These are phyloP conservation scores for Camelina sativa DNA, from an alignment of 345 rosid species.

Conservation along the genomic window DNA sequence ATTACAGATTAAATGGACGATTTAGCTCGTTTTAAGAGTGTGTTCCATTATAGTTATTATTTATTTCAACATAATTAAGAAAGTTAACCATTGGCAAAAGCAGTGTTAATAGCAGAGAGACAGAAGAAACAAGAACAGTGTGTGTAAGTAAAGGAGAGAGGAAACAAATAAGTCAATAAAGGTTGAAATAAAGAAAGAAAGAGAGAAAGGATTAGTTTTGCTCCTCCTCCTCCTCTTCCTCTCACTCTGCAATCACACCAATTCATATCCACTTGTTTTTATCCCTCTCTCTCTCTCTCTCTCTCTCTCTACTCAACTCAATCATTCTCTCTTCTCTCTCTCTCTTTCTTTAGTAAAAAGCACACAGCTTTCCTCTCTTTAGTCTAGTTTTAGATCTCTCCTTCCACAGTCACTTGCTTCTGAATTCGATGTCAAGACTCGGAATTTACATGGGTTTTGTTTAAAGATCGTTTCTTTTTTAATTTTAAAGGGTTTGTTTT, in stretches of 20 bases:
- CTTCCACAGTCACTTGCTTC: slow-evolving; percentile 19
- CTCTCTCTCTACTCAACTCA: too few relatives aligned
- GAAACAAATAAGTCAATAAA: slow-evolving; percentile 40
- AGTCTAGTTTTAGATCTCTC: slow-evolving; percentile 29
- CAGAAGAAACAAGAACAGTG: slow-evolving; percentile 24
- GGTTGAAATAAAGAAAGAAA: slow-evolving; percentile 7
- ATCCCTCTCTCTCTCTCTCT: slow-evolving; percentile 12
- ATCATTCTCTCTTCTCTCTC: slow-evolving; percentile 18
- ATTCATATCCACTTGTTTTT: slow-evolving; percentile 44
- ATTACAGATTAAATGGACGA: too few relatives aligned
- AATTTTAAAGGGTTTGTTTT: slow-evolving; percentile 6
- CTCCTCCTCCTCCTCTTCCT: neutral
- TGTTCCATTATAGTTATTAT: neutral
- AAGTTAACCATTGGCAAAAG: neutral
- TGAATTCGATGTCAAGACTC: neutral
- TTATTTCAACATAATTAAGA: neutral
- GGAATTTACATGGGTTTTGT: slow-evolving; percentile 19
- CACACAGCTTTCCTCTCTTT: neutral
- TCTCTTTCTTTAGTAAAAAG: too few relatives aligned
- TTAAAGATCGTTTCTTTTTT: slow-evolving; percentile 1
- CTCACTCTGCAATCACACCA: slow-evolving; percentile 27
- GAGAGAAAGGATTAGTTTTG: slow-evolving; percentile 34
- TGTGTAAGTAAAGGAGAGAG: neutral
- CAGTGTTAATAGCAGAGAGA: neutral
- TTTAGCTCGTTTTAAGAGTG: too few relatives aligned